Conservation (phyloP, 176 grass and related monocot genomes). For the Hordeum marinum region DNA sequence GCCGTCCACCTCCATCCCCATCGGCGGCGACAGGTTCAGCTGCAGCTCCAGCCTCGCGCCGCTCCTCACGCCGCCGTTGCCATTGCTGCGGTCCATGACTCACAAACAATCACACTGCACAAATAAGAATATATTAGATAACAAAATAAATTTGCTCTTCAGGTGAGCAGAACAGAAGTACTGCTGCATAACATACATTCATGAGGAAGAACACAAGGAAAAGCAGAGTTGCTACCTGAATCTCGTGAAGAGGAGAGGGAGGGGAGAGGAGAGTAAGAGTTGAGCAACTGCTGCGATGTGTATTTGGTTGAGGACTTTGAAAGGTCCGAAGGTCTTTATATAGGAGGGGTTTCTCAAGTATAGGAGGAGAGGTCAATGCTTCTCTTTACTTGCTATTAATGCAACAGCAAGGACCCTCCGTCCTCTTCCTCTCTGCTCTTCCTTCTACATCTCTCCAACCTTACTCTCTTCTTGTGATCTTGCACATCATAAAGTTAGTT, state of each 20-base stretch:
- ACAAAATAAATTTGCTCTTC: background rate
- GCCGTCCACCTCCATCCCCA: slow-evolving; percentile 13
- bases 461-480: slow-evolving; percentile 12
- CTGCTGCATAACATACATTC: background rate
- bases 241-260: slow-evolving; percentile 1
- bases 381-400: slow-evolving; percentile 45
- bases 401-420: slow-evolving; percentile 33
- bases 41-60: slow-evolving; percentile 45
- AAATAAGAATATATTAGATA: background rate
- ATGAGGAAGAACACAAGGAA: slow-evolving; percentile 15
- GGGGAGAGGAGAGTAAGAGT: background rate
- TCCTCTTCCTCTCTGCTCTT: background rate
- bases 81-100: slow-evolving; percentile 43
- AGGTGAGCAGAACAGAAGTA: background rate
- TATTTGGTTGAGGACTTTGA: slow-evolving; percentile 27
- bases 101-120: background rate
- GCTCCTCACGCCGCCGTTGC: slow-evolving; percentile 13
- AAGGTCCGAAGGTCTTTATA: slow-evolving; percentile 33
- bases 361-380: slow-evolving; percentile 61
- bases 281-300: slow-evolving; percentile 3
- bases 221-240: slow-evolving; percentile 11
- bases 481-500: slow-evolving; percentile 16
- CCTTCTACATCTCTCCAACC: background rate
- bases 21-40: slow-evolving; percentile 49
- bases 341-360: slow-evolving; percentile 24